These are phyloP conservation scores for Brassica cretica DNA, from an alignment of 345 rosid species.

Conservation along the genomic window DNA sequence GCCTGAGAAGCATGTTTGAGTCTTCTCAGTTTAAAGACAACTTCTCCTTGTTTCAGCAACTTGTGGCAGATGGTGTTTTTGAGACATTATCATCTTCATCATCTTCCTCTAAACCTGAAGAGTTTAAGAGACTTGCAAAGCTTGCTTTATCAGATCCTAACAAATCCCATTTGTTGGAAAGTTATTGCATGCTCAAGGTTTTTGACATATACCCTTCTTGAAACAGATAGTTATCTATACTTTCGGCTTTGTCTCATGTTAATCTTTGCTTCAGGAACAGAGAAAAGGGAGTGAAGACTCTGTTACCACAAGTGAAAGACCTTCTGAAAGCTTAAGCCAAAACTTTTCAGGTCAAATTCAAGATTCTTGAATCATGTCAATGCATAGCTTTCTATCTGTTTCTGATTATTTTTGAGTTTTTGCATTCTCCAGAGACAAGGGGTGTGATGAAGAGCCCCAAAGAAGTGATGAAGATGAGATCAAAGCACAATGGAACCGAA, in stretches of 20 bases:
- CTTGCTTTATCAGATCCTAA: slow-evolving; percentile 51
- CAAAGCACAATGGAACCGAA: slow-evolving; percentile 45
- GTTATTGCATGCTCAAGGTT: slow-evolving; percentile 66
- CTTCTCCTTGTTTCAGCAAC: slow-evolving; percentile 62
- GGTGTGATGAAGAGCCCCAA: slow-evolving; percentile 61
- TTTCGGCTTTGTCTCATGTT: slow-evolving; percentile 16
- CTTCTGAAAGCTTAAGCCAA: slow-evolving; percentile 51
- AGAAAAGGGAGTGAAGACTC: slow-evolving; percentile 44
- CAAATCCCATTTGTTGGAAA: slow-evolving; percentile 72
- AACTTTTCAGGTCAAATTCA: slow-evolving; percentile 60
- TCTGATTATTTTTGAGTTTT: slow-evolving; percentile 24
- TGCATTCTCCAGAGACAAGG: slow-evolving; percentile 56
- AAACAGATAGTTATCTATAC: not conserved
- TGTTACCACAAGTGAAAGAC: slow-evolving; percentile 47
- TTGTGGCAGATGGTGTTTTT: slow-evolving; percentile 81
- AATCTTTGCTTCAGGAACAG: slow-evolving; percentile 50
- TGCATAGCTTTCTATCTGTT: slow-evolving; percentile 17
- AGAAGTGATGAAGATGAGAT: slow-evolving; percentile 48
- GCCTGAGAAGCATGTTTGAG: slow-evolving; percentile 77
- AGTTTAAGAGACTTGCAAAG: slow-evolving; percentile 56
- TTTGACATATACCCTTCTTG: not conserved
- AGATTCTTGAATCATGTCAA: slow-evolving; percentile 10
- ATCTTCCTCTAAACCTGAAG: slow-evolving; percentile 56
- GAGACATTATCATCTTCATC: slow-evolving; percentile 50
- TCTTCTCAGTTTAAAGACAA: slow-evolving; percentile 81